Evolutionary conservation across 129 eudicot genomes (phyloP), one percentile per base, ranked within the genome.

Genomic region (Logfia minima): DNA sequence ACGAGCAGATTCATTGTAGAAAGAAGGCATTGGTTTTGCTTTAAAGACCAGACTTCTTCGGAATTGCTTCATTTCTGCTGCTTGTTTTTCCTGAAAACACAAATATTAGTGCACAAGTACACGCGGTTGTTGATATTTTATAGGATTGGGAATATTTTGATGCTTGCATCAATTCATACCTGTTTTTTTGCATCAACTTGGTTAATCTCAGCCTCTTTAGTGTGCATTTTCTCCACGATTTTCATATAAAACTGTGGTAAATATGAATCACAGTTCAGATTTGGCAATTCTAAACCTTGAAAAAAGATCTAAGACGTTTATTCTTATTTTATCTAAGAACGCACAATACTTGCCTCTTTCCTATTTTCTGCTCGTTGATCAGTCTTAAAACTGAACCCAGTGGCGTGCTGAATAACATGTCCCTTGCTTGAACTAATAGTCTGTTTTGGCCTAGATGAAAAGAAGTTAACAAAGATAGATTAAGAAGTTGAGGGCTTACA

Each of bases 21-120:
- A 92, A 37, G 92, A 81, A 83, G 96, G 93, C 86, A 92, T 80
- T 14, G 98, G 97, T 72, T 72, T 88, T 76, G 92, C 97, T 87
- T 87, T 90, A 72, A 93, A 88, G 74, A 84, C 87, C 41, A 89
- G 89, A 75, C 85, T 88, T 85, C 58, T 80, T 69, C 90, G 77
- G n/a, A 87, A 71, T 73, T 87, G 89, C 77, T 87, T 93, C 29
- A 82, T 74, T 77, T 88, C 91, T 23, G 89, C 86, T 78, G 80
- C 81, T 29, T 32, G 76, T 83, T 85, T 90, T 82, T 88, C 88
- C 96, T 92, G 86, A 41, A 85, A 72, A 77, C 19, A 65, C 7
- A 76, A 66, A 4, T 4, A 41, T 24, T 41, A 63, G 17, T 28
- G 17, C 31, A 73, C 43, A 29, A 24, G 11, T 19, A 32, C 35